Evolutionary conservation across 805 yeast species (phyloP).

Genomic region (Wickerhamiella australiensis): DNA sequence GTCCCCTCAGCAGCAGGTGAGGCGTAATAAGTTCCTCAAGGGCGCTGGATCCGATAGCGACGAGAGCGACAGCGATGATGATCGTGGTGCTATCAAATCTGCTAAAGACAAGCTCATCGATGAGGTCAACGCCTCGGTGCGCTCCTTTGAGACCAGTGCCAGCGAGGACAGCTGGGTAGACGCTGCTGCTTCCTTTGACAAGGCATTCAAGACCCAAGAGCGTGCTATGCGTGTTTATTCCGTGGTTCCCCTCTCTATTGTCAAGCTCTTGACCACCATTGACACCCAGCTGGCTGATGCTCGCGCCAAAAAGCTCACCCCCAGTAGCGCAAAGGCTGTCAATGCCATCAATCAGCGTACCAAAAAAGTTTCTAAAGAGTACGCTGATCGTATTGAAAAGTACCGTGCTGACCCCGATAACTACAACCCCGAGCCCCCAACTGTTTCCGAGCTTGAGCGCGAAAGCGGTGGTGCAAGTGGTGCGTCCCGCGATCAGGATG

Average conservation of each 20-base stretch:
- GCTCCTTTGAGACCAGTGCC: constrained; percentile 55
- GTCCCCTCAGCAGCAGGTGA: constrained; percentile 20
- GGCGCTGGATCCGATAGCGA: constrained; percentile 34
- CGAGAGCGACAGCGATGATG: constrained; percentile 52
- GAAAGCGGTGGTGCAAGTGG: constrained; percentile 29
- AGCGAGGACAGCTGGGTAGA: constrained; percentile 68
- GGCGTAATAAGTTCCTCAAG: constrained; percentile 28
- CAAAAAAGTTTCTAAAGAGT: constrained; percentile 64
- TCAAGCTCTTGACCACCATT: constrained; percentile 55
- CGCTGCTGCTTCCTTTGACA: constrained; percentile 65
- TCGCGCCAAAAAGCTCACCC: constrained; percentile 60
- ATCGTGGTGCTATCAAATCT: constrained; percentile 75
- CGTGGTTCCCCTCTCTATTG: constrained; percentile 58
- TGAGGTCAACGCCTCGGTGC: constrained; percentile 60
- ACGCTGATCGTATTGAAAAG: constrained; percentile 43
- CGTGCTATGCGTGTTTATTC: constrained; percentile 67
- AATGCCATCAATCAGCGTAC: constrained; percentile 82
- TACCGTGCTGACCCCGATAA: constrained; percentile 60
- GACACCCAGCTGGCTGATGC: constrained; percentile 53
- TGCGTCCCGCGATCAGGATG: constrained; percentile 25
- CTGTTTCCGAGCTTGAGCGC: neutral
- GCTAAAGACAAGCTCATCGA: constrained; percentile 88
- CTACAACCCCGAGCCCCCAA: constrained; percentile 33
- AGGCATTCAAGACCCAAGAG: constrained; percentile 50
- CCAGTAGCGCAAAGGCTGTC: constrained; percentile 72